Evolutionary conservation across 2,329 filamentous ascomycete species (phyloP), one percentile per base, ranked within the genome.

Genomic region (Penicillium verrucosum): DNA sequence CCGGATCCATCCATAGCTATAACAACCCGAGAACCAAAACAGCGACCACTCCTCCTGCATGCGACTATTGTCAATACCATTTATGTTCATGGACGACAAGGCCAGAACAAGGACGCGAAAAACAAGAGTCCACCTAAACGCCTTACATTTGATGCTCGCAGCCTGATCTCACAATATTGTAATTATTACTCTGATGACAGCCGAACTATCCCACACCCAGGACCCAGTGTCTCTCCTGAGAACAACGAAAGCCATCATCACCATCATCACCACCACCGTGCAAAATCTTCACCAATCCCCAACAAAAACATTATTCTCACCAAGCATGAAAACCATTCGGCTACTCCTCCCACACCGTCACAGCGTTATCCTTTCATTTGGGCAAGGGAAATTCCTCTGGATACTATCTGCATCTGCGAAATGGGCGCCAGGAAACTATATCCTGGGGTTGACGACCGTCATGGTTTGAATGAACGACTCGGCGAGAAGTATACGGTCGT

Each of bases 1-100:
- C 25, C 27, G 16, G 44, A 58, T 16, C 53, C 58, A 8, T 60
- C 61, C 14, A 42, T 54, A n/a, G 40, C 42, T 10, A 56, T 62
- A 34, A 54, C 56, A 11, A 37, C 52, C 23, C 54, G 53, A 21
- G 59, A 56, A 34, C 53, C 63, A 14, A 71, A 68, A 30, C 61
- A 58, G 5, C 68, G 90, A 53, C 82, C 85, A 7, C 72, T 97
- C 60, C 81, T 89, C 21, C 75, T 97, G 50, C 93, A 97, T 70
- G 91, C 90, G 18, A 97, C 93, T 0, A 77, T 97, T 4, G 75
- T 94, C 49, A 96, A 97, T 72, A 95, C 92, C 0, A 84, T 92
- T 14, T 95, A 96, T 70, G 85, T 72, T 36, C 63, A 62, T 16
- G 63, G 69, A 7, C 63, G 65, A 37, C 58, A 56, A 21, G 61